phyloP scores from a whole-genome alignment of 2,329 filamentous ascomycete genomes.

The Aspergillus sp. region DNA sequence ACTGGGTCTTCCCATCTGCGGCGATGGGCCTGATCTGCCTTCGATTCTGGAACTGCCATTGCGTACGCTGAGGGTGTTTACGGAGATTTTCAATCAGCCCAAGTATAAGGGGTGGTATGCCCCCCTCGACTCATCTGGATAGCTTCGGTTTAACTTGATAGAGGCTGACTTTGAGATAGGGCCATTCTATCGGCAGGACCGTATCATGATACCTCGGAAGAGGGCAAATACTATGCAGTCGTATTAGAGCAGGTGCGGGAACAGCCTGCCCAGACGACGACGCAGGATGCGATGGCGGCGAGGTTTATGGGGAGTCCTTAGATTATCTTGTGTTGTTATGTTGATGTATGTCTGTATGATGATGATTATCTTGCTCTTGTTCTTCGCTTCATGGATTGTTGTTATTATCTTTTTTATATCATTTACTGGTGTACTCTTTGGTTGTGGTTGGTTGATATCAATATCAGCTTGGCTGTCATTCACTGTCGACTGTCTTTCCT shows the following conservation, averaged over 20 bases:
- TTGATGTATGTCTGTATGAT: background rate
- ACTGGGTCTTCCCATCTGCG: conserved; percentile 31
- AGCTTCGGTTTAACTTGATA: no score
- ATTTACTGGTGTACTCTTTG: background rate
- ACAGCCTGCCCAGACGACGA: background rate
- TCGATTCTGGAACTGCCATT: conserved; percentile 31
- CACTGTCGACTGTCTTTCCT: background rate
- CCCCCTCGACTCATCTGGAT: background rate
- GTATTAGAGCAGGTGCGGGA: conserved; percentile 25
- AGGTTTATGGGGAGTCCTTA: background rate
- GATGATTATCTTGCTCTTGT: background rate
- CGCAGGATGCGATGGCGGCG: background rate
- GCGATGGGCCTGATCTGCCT: conserved; percentile 25
- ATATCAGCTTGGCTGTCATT: background rate
- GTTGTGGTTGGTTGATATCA: background rate
- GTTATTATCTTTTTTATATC: background rate
- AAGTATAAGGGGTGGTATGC: conserved; percentile 35
- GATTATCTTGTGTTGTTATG: background rate
- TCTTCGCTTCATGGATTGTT: background rate
- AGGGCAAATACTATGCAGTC: conserved; percentile 34
- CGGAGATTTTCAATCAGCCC: conserved; percentile 34
- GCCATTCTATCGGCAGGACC: conserved; percentile 28
- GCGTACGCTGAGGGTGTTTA: conserved; percentile 30
- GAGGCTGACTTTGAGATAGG: no score
- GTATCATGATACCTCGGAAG: conserved; percentile 31